Evolutionary conservation across 1,284 basidiomycete species (phyloP), one percentile per base, ranked within the genome.

Genomic region (Jaminaea rosea): DNA sequence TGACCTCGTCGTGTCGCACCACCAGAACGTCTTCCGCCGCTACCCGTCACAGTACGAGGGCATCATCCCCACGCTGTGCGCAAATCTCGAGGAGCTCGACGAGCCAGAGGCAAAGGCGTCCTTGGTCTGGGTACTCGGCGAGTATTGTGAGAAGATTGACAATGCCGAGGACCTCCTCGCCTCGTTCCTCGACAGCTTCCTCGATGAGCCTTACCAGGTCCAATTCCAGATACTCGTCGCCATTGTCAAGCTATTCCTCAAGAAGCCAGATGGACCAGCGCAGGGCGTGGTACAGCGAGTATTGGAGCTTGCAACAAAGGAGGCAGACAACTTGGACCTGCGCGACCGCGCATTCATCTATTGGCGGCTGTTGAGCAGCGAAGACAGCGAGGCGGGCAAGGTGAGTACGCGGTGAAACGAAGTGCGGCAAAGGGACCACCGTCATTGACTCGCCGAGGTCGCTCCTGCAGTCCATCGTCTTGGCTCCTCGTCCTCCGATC

Each of bases 51-150:
- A 88, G 27, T 98, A 97, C 75, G 94, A 97, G 77, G 89, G 89
- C 49, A 87, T 96, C 65, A 97, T 98, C 63, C 90, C 89, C 1
- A 91, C 87, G 1, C 78, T 98, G 31, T 98, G 93, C 69, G 85
- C 89, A 5, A 94, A 92, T 67, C 81, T 98, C 23, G 93, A 98
- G 62, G 91, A 93, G 62, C 78, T 98, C 44, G 93, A 98, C 73
- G 94, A 98, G 72, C 92, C 93, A 13, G 94, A 98, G 73, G 93
- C 93, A 4, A 97, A 97, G 74, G 88, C 93, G 0, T 90, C 91
- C 7, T 81, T 98, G 55, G 96, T 98, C 68, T 98, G 93, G 93
- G 97, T 98, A 65, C 86, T 98, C 50, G 93, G 93, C 47, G 91
- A 97, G 77, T 97, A 98, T 72, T 89, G 93, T 11, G 87, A 87